These are phyloP conservation scores for Chalciporus sp. DNA, from an alignment of 1,284 basidiomycete genomes.

Conservation along the genomic window DNA sequence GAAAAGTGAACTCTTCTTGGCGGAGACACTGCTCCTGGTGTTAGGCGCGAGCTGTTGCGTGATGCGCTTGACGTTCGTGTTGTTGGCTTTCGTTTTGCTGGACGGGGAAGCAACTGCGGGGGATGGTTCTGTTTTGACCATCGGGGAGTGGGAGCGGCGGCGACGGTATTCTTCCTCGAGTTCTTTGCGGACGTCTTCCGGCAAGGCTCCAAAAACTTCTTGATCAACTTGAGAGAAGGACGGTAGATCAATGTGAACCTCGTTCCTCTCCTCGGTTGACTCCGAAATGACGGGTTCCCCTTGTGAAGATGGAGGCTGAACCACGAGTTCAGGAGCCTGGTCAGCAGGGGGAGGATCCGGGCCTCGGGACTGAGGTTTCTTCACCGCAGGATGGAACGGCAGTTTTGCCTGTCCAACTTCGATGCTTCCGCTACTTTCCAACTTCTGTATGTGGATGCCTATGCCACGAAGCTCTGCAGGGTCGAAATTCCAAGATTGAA, in stretches of 20 bases:
- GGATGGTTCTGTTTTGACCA: constrained; percentile 6
- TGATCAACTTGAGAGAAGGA: constrained; percentile 77
- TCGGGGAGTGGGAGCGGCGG: constrained; percentile 52
- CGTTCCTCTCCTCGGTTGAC: constrained; percentile 8
- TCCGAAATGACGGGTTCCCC: constrained; percentile 11
- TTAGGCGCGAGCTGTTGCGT: constrained; percentile 63
- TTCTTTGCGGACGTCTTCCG: constrained; percentile 70
- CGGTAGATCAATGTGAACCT: constrained; percentile 48
- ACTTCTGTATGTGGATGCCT: constrained; percentile 90
- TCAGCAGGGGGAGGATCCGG: background rate
- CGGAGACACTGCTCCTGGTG: constrained; percentile 44
- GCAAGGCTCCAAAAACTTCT: constrained; percentile 72
- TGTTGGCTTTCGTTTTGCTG: constrained; percentile 35
- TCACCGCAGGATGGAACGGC: constrained; percentile 46
- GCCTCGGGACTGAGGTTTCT: constrained; percentile 3
- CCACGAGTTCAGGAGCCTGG: constrained; percentile 27
- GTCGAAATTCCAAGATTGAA: constrained; percentile 76
- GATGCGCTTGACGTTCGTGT: constrained; percentile 54
- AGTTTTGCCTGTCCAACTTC: constrained; percentile 52
- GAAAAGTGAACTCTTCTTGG: constrained; percentile 46
- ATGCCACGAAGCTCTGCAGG: constrained; percentile 91
- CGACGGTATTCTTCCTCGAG: constrained; percentile 66
- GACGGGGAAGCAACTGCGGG: constrained; percentile 3
- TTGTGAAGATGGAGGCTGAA: constrained; percentile 41
- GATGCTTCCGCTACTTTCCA: constrained; percentile 52